Evolutionary conservation across 1,284 basidiomycete species (phyloP), one percentile per base, ranked within the genome.

Genomic region (Chiua sp.): DNA sequence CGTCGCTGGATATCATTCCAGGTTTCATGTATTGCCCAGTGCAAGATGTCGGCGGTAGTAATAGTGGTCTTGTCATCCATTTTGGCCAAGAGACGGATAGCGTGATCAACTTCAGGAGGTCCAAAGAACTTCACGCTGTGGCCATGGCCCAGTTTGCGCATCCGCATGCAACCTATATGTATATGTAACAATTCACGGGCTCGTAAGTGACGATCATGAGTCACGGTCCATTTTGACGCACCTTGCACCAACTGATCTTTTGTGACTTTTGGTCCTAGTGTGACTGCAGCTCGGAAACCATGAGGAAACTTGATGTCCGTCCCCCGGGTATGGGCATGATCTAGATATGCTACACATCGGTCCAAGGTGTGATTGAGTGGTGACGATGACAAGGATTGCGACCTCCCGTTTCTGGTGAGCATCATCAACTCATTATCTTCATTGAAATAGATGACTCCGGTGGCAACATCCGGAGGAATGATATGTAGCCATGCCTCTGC

Each of bases 291-390:
- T 10, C 80, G 76, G 44, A 73, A 75, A 30, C 73, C 60, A 0
- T 20, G 51, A 1, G 84, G 83, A 39, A 85, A 69, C 53, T 81
- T 84, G 23, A 86, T 68, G 59, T 85, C 83, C 0, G 83, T 86
- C 0, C 83, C 83, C 28, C 84, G 70, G 1, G 84, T 85, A 61
- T 85, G 83, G 1, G 80, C 80, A 56, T 85, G 83, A 50, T 85
- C 84, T 0, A 86, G 77, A 61, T 86, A 85, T 2, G 85, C 68
- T 4, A 82, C 60, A 47, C 80, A 82, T 56, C 76, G 71, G 20
- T 78, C 74, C 0, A 84, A 66, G 49, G 77, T 76, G 46, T 76
- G 69, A 4, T 66, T 68, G 63, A 77, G 82, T 0, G 78, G 73
- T 1, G 83, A 86, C 18, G 77, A 74, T 2, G 69, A 50, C 4